Evolutionary conservation across 2,329 filamentous ascomycete species (phyloP).

Genomic region (Fusarium fracticaudum): DNA sequence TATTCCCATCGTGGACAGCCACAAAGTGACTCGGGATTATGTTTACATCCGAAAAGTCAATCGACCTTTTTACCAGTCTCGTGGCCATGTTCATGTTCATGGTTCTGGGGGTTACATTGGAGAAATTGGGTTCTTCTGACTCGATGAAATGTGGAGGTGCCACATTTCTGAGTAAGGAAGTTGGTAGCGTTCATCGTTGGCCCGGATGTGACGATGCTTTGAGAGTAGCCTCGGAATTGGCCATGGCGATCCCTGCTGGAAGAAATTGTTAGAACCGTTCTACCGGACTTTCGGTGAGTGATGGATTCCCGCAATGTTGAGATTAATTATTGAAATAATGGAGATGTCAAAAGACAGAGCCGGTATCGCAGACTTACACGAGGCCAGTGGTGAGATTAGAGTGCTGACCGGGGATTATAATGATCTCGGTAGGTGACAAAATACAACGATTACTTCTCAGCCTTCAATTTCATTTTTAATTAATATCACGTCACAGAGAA

Average conservation of each 20-base stretch:
- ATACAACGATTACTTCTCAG: not conserved
- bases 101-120: constrained; percentile 8
- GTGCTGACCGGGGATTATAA: not conserved
- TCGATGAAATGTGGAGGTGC: not conserved
- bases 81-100: constrained; percentile 7
- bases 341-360: not conserved
- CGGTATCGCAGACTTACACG: not conserved
- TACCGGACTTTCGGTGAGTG: not conserved
- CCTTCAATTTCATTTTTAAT: not conserved
- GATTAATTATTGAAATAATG: not conserved
- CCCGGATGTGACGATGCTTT: not conserved
- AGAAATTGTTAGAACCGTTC: not conserved
- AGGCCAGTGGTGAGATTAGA: not conserved
- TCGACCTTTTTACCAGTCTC: not conserved
- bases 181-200: not conserved
- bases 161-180: constrained; percentile 16
- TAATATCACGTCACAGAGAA: rapidly evolving
- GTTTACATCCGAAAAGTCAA: constrained; percentile 12
- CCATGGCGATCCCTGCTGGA: not conserved
- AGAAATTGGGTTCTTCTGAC: not conserved
- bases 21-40: not conserved
- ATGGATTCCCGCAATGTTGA: not conserved
- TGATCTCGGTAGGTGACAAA: not conserved
- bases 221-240: not conserved
- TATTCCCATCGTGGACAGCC: not conserved